Evolutionary conservation across 2,329 filamentous ascomycete genomes (phyloP), one percentile per base, ranked within the genome.

Genomic region (Allantophomopsis cytisporea): DNA sequence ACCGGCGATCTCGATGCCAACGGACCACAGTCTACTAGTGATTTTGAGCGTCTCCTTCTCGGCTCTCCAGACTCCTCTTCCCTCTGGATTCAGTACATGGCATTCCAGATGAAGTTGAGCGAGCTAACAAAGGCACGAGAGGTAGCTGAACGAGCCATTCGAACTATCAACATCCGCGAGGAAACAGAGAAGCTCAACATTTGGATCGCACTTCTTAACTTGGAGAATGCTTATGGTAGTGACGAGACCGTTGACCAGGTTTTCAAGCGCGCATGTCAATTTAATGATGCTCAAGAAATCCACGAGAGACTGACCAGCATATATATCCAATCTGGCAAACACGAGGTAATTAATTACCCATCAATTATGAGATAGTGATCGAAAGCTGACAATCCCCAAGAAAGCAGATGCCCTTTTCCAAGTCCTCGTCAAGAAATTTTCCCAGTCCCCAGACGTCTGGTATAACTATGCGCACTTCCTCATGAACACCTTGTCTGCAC

Each of bases 41-140:
- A 98, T 60, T 98, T 87, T 58, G 93, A 98, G 63, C 81, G 91
- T 49, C 77, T 95, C 17, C 73, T 98, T 33, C 75, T 98, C 16
- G 85, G 87, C 41, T 83, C 94, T 56, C 87, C 91, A 2, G 87
- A 96, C 62, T 89, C 84, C n/a, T 93, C 89, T 1, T 69, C 81
- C 45, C 72, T 96, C 20, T 98, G 91, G 91, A 84, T 95, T 40
- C 76, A 85, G 48, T 98, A 98, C 64, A 96, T 98, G 86, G 87
- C 88, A n/a, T 94, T 94, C 71, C 86, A 96, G 61, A 80, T 95
- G 59, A 82, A 94, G 55, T 74, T 94, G 39, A 85, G 85, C 55
- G 91, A 98, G 61, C 69, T 93, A 15, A 76, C 80, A 44, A 91
- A 87, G 60, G 88, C 91, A 11, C 78, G 89, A 37, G 83, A 89